phyloP scores from a whole-genome alignment of 176 grass and related monocot species.

The Hsuehochloa calcarea region DNA sequence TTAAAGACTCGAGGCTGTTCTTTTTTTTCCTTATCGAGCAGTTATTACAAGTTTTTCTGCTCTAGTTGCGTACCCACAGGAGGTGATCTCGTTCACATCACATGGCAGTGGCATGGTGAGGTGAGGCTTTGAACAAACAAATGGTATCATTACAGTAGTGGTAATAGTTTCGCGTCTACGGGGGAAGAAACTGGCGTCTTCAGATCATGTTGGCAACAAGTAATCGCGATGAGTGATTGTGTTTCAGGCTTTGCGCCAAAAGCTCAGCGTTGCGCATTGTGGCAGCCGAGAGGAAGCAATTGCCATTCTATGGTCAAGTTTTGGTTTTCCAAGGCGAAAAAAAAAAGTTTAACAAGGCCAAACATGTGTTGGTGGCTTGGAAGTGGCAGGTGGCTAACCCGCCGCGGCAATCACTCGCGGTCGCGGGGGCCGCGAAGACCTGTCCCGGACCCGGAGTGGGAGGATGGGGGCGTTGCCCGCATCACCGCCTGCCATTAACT shows the following conservation, averaged over 20 bases:
- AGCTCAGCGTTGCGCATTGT: background rate
- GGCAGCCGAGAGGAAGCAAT: background rate
- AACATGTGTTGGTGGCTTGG: background rate
- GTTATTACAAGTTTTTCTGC: slow-evolving; percentile 30
- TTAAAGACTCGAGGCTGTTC: slow-evolving; percentile 28
- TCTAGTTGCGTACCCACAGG: slow-evolving; percentile 26
- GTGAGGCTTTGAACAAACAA: background rate
- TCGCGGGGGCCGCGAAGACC: too few species aligned
- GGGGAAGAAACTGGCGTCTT: background rate
- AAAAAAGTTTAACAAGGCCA: background rate
- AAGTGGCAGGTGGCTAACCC: background rate
- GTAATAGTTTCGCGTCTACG: background rate
- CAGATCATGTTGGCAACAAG: background rate
- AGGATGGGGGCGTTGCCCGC: background rate
- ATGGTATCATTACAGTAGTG: background rate
- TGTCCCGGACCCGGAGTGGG: too few species aligned
- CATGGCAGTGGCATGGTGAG: slow-evolving; percentile 6
- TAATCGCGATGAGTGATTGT: background rate
- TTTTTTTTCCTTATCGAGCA: background rate
- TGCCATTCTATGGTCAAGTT: background rate
- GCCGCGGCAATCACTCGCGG: slow-evolving; percentile 13
- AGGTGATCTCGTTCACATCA: slow-evolving; percentile 39
- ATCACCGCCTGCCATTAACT: slow-evolving; percentile 18
- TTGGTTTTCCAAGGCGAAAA: background rate
- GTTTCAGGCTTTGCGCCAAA: slow-evolving; percentile 7